Conservation (phyloP, 176 grass and related monocot genomes). For the Cocos nucifera region DNA sequence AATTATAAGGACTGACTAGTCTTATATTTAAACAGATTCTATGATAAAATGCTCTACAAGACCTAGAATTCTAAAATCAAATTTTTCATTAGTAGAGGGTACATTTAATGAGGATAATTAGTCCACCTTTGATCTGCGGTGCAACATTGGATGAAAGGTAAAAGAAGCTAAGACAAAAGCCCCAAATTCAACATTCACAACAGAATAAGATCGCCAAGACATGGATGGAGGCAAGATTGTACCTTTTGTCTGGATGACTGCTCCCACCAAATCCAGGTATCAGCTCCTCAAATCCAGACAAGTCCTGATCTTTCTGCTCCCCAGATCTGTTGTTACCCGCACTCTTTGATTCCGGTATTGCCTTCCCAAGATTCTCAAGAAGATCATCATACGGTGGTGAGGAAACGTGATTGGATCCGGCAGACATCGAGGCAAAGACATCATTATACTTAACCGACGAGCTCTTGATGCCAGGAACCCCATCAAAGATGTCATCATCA, state of each 20-base stretch:
- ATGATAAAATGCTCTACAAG: no score
- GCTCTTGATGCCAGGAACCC: constrained; percentile 30
- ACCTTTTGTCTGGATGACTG: constrained; percentile 32
- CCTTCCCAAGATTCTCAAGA: constrained; percentile 46
- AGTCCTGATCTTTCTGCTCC: constrained; percentile 18
- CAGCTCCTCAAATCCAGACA: constrained; percentile 59
- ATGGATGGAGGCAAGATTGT: background rate
- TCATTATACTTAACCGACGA: constrained; percentile 46
- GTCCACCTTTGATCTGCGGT: no score
- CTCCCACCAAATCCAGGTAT: constrained; percentile 61
- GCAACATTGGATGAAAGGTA: no score
- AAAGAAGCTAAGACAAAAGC: no score
- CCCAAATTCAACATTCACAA: no score
- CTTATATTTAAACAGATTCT: no score
- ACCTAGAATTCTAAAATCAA: no score
- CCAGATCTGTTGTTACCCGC: constrained; percentile 4
- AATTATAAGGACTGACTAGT: no score
- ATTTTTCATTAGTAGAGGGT: no score
- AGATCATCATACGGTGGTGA: constrained; percentile 59
- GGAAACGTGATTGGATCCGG: constrained; percentile 13
- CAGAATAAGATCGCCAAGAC: no score
- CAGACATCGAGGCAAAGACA: constrained; percentile 27
- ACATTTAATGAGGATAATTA: no score
- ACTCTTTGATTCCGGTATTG: constrained; percentile 5
- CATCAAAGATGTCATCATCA: constrained; percentile 43